A percentile compares a stretch with the other conserved stretches of the same genome.
phyloP scores from a whole-genome alignment of 2,329 filamentous ascomycete species.

The Chaetomium globosum region DNA sequence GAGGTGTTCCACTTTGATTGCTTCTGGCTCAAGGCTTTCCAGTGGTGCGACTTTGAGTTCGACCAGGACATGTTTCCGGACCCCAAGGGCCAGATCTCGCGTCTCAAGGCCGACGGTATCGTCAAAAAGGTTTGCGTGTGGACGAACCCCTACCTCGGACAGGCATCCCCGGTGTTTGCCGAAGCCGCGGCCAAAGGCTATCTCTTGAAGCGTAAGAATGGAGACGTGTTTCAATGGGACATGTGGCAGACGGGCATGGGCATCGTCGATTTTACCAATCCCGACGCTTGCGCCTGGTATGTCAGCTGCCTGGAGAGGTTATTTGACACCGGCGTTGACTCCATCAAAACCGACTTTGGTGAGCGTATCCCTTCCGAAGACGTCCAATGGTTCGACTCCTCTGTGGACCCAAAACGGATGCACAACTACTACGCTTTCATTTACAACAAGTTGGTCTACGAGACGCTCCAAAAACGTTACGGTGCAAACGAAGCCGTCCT shows the following conservation, averaged over 20 bases:
- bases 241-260: conserved; percentile 78
- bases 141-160: conserved; percentile 75
- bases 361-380: conserved; percentile 69
- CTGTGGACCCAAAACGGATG: conserved; percentile 65
- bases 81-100: conserved; percentile 63
- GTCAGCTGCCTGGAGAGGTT: conserved; percentile 61
- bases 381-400: conserved; percentile 64
- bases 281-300: conserved; percentile 68
- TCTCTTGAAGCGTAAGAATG: conserved; percentile 68
- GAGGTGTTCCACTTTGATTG: conserved; percentile 77
- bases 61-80: conserved; percentile 70
- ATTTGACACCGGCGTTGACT: conserved; percentile 70
- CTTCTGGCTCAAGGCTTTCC: conserved; percentile 76
- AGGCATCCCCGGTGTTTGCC: conserved; percentile 67
- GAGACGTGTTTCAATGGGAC: conserved; percentile 75
- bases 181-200: conserved; percentile 68
- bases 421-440: conserved; percentile 77
- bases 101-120: conserved; percentile 65
- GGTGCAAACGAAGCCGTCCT: conserved; percentile 59
- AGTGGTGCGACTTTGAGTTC: conserved; percentile 76
- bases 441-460: conserved; percentile 72
- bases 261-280: conserved; percentile 74
- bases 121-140: conserved; percentile 70
- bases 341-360: conserved; percentile 76
- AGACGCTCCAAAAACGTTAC: conserved; percentile 60